These are phyloP conservation scores for Sporothrix mexicana DNA, from an alignment of 2,329 filamentous ascomycete genomes.

Conservation along the genomic window DNA sequence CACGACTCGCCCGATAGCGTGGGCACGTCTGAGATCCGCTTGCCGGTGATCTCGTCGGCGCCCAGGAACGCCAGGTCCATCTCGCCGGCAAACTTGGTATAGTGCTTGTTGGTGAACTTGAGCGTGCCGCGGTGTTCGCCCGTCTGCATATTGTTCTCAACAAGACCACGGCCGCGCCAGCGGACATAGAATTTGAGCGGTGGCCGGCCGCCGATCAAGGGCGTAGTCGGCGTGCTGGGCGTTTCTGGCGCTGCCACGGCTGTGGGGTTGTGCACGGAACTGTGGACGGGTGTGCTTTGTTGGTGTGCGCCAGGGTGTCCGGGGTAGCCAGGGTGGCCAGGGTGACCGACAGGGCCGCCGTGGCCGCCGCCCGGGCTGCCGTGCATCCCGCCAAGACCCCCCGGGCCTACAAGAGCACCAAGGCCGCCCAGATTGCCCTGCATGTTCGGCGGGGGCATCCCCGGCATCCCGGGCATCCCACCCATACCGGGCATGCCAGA, in stretches of 20 bases:
- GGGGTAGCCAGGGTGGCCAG: neutral
- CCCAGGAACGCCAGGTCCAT: conserved; percentile 40
- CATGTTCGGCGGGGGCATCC: conserved; percentile 30
- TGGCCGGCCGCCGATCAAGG: conserved; percentile 31
- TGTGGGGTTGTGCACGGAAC: neutral
- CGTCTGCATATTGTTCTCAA: conserved; percentile 39
- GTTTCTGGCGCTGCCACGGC: neutral
- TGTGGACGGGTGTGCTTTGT: neutral
- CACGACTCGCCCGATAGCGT: conserved; percentile 37
- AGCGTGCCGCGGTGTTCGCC: conserved; percentile 40
- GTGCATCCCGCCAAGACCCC: conserved; percentile 4
- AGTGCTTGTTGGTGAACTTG: conserved; percentile 41
- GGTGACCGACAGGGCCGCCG: neutral
- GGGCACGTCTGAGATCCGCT: conserved; percentile 39
- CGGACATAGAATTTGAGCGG: conserved; percentile 40
- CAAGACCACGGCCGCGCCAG: conserved; percentile 41
- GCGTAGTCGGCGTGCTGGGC: neutral
- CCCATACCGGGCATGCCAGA: conserved; percentile 31
- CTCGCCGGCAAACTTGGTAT: conserved; percentile 40
- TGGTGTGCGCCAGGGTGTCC: conserved; percentile 13
- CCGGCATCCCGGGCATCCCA: conserved; percentile 33
- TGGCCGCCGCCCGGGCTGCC: conserved; percentile 14
- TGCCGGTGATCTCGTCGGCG: conserved; percentile 39
- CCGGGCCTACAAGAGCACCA: conserved; percentile 32
- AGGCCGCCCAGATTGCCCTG: conserved; percentile 34